Evolutionary conservation across 768 basidiomycete genomes (phyloP), one percentile per base, ranked within the genome.

Genomic region (Phanerodontia chrysosporium): DNA sequence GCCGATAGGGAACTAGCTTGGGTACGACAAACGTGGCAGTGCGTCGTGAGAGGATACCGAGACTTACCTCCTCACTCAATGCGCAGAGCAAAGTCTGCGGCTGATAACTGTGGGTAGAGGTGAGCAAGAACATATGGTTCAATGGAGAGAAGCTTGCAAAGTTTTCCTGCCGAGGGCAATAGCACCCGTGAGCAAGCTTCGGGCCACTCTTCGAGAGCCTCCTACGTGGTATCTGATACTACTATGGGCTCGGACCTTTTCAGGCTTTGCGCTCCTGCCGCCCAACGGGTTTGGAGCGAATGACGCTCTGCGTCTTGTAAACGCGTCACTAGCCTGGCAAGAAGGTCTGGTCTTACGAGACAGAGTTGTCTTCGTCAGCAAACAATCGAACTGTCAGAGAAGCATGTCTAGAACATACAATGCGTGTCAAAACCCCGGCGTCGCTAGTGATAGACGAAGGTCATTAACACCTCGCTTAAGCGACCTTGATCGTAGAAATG

Each of bases 31-130:
- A 53, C 35, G 52, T 51, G 49, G 49, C 49, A 32, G 35, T 39
- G 10, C 9, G 21, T 27, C 52, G 52, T 53, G 52, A 35, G 52
- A 53, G 35, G 10, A 24, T 27, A 39, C 21, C 28, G 35, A 39
- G 52, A 39, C 21, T n/a, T 24, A 22, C 52, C 22, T 42, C 35
- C 52, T 27, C 10, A 25, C 25, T 53, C 13, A 10, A 53, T n/a
- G 30, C 36, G 32, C 22, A 35, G 52, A 27, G 16, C 24, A 39
- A 53, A 32, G 52, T 25, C 32, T 53, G 32, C n/a, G 52, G 35
- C 32, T 39, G 52, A 53, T 42, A 53, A 6, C 52, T 53, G 52
- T 53, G 52, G 52, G 52, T 51, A 42, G 24, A 25, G n/a, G 35
- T 42, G 35, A 42, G 35, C 52, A 21, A 35, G 27, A 32, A 24